phyloP scores from a whole-genome alignment of 148 eudicot genomes.

The Linanthus parryae region DNA sequence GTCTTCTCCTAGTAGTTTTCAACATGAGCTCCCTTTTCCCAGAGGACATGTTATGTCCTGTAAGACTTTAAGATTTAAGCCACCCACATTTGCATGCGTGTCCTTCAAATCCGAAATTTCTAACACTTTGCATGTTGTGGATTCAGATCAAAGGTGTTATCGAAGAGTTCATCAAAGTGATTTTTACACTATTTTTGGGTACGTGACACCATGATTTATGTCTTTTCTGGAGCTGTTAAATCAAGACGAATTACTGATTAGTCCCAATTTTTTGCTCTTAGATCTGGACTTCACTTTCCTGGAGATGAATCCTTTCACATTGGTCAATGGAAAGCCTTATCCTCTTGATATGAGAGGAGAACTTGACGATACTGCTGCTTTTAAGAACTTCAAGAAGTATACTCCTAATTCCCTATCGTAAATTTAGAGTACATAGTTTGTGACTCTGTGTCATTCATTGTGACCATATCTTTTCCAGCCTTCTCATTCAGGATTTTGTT shows the following conservation, averaged over 20 bases:
- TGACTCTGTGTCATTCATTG: not conserved
- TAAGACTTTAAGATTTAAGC: no score
- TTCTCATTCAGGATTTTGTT: not conserved
- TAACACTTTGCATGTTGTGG: not conserved
- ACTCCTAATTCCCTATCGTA: not conserved
- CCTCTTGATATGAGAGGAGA: slow-evolving; percentile 26
- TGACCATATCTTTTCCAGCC: not conserved
- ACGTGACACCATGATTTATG: not conserved
- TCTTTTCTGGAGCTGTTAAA: not conserved
- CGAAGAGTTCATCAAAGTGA: slow-evolving; percentile 67
- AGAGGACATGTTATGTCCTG: no score
- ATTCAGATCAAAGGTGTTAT: slow-evolving; percentile 57
- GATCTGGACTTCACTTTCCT: slow-evolving; percentile 23
- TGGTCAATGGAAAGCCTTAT: slow-evolving; percentile 19
- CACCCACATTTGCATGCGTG: no score
- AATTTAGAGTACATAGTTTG: not conserved
- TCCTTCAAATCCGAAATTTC: not conserved
- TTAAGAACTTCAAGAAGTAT: slow-evolving; percentile 23
- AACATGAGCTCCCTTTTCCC: no score
- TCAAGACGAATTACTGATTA: not conserved
- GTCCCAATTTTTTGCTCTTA: not conserved
- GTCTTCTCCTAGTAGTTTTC: no score
- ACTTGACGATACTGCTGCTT: slow-evolving; percentile 20
- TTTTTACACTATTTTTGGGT: slow-evolving; percentile 69
- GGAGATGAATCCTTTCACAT: slow-evolving; percentile 21